Conservation (phyloP, 257 asterid species). For the Leonotis leonurus region DNA sequence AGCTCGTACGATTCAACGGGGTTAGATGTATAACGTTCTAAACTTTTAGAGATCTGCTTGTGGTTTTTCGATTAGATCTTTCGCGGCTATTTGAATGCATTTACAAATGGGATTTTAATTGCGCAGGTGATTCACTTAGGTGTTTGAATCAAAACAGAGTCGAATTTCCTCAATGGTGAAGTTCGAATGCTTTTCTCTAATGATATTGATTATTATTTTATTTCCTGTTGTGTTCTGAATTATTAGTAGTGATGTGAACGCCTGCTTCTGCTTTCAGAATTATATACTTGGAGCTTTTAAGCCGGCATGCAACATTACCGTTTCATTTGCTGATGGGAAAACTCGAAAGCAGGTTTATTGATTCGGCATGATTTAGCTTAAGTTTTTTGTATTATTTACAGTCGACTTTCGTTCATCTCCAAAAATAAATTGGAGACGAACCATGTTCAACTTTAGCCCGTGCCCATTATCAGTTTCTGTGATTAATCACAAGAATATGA, state of each 20-base stretch:
- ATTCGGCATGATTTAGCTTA: not conserved
- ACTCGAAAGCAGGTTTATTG: conserved; percentile 65
- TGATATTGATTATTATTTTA: not conserved
- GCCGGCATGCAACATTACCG: conserved; percentile 67
- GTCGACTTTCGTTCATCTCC: not conserved
- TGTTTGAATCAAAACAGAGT: conserved; percentile 14
- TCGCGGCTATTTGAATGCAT: conserved; percentile 4
- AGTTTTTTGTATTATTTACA: not conserved
- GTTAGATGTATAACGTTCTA: not conserved
- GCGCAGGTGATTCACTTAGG: conserved; percentile 23
- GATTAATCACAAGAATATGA: too few species aligned
- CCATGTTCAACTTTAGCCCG: not conserved
- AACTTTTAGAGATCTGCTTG: not conserved
- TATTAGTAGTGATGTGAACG: not conserved
- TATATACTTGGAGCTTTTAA: conserved; percentile 78
- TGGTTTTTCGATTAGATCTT: conserved; percentile 10
- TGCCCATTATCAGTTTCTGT: not conserved
- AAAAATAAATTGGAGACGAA: not conserved
- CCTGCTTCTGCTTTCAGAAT: conserved; percentile 39
- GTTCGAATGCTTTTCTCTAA: not conserved
- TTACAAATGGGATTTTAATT: conserved; percentile 3
- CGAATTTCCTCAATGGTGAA: conserved; percentile 26
- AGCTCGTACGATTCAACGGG: not conserved
- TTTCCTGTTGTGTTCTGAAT: not conserved
- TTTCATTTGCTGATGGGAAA: conserved; percentile 66